A percentile compares a stretch with the other conserved stretches of the same genome.
Evolutionary conservation across 2,329 filamentous ascomycete species (phyloP).

Genomic region (Hypocreales sp.): DNA sequence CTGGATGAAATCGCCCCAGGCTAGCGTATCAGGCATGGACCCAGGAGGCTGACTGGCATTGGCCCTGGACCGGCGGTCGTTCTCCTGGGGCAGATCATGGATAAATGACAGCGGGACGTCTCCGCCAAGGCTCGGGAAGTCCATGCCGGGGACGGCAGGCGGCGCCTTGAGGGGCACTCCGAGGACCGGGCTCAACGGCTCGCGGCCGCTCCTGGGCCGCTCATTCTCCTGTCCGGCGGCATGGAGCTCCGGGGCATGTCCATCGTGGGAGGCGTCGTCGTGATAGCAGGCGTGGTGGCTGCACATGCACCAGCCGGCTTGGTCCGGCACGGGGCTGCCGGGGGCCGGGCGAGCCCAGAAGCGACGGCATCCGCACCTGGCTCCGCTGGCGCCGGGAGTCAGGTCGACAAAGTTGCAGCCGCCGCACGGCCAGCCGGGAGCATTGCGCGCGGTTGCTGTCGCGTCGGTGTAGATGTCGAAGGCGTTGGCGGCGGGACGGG

Average conservation of each 20-base stretch:
- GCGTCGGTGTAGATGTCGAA: constrained; percentile 42
- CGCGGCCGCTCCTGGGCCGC: constrained; percentile 27
- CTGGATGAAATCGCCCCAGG: constrained; percentile 29
- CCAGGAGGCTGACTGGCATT: constrained; percentile 13
- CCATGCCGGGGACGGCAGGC: constrained; percentile 18
- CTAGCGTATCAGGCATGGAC: constrained; percentile 40
- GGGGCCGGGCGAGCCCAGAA: constrained; percentile 36
- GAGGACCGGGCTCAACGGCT: constrained; percentile 36
- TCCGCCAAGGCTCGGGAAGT: constrained; percentile 22
- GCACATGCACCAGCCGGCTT: constrained; percentile 43
- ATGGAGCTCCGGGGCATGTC: constrained; percentile 8
- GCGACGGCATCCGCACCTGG: constrained; percentile 42
- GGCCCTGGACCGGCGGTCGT: constrained; percentile 8
- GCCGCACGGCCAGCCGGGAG: constrained; percentile 29
- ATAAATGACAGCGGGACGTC: constrained; percentile 17
- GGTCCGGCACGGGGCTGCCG: constrained; percentile 21
- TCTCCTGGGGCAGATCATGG: constrained; percentile 13
- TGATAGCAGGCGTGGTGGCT: constrained; percentile 48
- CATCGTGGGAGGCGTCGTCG: constrained; percentile 24
- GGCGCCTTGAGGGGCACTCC: constrained; percentile 28
- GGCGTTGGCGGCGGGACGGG: constrained; percentile 26
- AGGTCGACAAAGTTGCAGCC: constrained; percentile 43
- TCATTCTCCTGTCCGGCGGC: constrained; percentile 35
- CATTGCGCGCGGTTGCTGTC: constrained; percentile 10
- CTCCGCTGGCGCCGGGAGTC: constrained; percentile 32